Conservation (phyloP, 441 rosid genomes). For the Adansonia gregorii region DNA sequence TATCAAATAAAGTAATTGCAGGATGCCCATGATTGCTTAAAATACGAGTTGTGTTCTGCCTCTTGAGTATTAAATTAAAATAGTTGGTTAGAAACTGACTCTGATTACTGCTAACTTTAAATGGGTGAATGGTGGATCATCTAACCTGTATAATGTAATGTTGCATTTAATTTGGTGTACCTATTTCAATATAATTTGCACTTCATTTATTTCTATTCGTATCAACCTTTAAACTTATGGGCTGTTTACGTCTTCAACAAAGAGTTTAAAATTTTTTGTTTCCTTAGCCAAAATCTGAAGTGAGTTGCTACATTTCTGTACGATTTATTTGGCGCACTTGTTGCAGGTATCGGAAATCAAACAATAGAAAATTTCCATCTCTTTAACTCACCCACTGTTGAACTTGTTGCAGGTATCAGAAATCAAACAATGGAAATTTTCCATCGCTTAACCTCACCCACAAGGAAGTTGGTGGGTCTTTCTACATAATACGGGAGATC, state of each 20-base stretch:
- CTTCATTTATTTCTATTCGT: neutral
- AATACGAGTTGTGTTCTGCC: neutral
- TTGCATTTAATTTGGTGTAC: neutral
- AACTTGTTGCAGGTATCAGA: slow-evolving; percentile 68
- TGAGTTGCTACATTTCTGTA: slow-evolving; percentile 7
- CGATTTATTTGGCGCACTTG: slow-evolving; percentile 23
- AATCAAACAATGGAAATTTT: slow-evolving; percentile 69
- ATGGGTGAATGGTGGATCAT: neutral
- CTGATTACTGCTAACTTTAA: neutral
- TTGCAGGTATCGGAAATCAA: slow-evolving; percentile 67
- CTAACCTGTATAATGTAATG: neutral
- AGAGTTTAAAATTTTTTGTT: neutral
- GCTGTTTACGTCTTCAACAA: neutral
- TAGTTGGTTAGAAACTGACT: neutral
- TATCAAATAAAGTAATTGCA: neutral
- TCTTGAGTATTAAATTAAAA: neutral
- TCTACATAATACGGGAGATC: slow-evolving; percentile 89
- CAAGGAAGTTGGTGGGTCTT: slow-evolving; percentile 96
- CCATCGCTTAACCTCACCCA: slow-evolving; percentile 92
- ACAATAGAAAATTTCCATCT: slow-evolving; percentile 79
- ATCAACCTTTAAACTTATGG: neutral
- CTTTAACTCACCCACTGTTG: slow-evolving; percentile 67
- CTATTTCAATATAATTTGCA: neutral
- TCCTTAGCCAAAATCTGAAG: neutral
- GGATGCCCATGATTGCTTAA: neutral